A percentile compares a stretch with the other conserved stretches of the same genome.
phyloP scores from a whole-genome alignment of 2,329 filamentous ascomycete species.

The Fusarium sp. region DNA sequence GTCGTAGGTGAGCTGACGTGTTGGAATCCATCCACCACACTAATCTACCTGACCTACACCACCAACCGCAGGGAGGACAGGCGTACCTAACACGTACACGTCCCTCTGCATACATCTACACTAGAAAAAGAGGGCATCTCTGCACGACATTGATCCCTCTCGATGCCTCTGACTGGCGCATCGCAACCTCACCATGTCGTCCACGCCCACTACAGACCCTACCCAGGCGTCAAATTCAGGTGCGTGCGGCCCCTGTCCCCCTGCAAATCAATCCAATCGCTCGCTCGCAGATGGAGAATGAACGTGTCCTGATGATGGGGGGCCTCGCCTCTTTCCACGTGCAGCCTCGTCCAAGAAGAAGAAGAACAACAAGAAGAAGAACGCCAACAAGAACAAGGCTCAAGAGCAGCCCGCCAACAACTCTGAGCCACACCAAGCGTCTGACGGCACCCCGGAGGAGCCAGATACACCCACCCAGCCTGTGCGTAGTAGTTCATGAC shows the following conservation, averaged over 20 bases:
- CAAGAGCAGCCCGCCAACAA: conserved; percentile 50
- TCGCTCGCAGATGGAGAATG: conserved; percentile 15
- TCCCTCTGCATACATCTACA: conserved; percentile 3
- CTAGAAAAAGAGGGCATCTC: conserved; percentile 19
- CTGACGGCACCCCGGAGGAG: conserved; percentile 59
- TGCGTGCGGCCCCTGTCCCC: conserved; percentile 45
- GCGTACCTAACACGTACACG: conserved; percentile 1
- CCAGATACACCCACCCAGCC: conserved; percentile 54
- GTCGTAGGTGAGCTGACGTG: conserved; percentile 36
- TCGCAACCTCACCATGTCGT: conserved; percentile 53
- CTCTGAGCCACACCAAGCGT: conserved; percentile 47
- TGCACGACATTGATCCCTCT: conserved; percentile 31
- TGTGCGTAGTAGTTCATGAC: conserved; percentile 37
- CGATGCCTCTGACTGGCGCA: conserved; percentile 41
- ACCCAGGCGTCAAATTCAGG: conserved; percentile 52
- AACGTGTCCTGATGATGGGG: conserved; percentile 49
- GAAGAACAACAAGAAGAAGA: conserved; percentile 71
- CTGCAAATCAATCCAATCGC: conserved; percentile 29
- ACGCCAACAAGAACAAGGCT: conserved; percentile 61
- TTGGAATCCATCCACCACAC: conserved; percentile 25
- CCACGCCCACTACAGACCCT: conserved; percentile 51
- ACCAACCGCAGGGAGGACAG: conserved; percentile 34
- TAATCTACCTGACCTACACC: conserved; percentile 1
- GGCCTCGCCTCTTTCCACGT: conserved; percentile 31
- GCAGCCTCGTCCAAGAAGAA: conserved; percentile 64